Percentiles rank a stretch among this genome's conserved stretches.
Conservation (phyloP, 108 stramenopile genomes). For the Bacterosira constricta region DNA sequence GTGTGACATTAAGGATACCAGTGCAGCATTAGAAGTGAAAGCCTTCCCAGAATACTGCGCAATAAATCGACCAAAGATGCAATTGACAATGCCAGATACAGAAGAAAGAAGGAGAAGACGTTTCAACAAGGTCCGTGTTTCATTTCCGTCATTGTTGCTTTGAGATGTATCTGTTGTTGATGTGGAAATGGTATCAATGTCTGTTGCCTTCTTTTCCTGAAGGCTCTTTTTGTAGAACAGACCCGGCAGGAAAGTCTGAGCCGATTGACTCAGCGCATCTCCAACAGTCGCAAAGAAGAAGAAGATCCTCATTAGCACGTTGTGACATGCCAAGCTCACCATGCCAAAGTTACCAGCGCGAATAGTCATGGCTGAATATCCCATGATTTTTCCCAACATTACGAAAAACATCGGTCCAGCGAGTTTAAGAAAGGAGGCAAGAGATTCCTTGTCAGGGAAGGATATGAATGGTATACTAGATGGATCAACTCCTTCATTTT, state of each 20-base stretch:
- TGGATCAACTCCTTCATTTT: conserved; percentile 4
- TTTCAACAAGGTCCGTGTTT: conserved; percentile 38
- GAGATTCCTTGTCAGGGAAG: conserved; percentile 58
- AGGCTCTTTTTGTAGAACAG: conserved; percentile 51
- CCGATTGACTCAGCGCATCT: conserved; percentile 83
- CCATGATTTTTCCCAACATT: conserved; percentile 75
- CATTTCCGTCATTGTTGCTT: conserved; percentile 14
- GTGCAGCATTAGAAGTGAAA: conserved; percentile 42
- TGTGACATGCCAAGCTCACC: conserved; percentile 79
- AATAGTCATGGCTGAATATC: conserved; percentile 81
- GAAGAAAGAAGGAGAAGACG: conserved; percentile 37
- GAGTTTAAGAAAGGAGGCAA: conserved; percentile 63
- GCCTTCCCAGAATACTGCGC: conserved; percentile 51
- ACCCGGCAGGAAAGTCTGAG: conserved; percentile 89
- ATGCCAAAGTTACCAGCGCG: conserved; percentile 78
- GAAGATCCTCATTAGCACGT: conserved; percentile 88
- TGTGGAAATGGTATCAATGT: not conserved
- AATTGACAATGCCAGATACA: conserved; percentile 29
- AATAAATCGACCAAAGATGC: conserved; percentile 48
- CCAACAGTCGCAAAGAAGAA: conserved; percentile 94
- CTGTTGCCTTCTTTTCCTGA: conserved; percentile 12
- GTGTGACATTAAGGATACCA: conserved; percentile 57
- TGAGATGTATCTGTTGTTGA: not conserved
- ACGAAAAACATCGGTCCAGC: conserved; percentile 89
- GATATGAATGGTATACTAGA: conserved; percentile 58